A percentile compares a stretch with the other conserved stretches of the same genome.
These are phyloP conservation scores for Dictyostelium citrinum DNA, from an alignment of 78 protist genomes.

Conservation along the genomic window DNA sequence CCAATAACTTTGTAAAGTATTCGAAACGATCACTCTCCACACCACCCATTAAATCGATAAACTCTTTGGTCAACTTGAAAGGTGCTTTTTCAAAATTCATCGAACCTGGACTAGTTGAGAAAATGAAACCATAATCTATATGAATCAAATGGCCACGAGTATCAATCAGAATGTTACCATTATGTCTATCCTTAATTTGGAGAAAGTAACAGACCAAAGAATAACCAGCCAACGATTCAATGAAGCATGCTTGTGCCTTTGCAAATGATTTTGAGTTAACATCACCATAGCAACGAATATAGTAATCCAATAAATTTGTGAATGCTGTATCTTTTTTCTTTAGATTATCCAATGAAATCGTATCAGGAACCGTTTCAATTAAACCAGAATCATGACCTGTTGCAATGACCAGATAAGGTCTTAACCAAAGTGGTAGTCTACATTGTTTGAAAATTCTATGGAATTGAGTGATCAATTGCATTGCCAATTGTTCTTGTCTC, in stretches of 20 bases:
- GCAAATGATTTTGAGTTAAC: not conserved
- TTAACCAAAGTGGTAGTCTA: slow-evolving; percentile 49
- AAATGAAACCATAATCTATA: slow-evolving; percentile 88
- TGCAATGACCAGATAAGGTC: slow-evolving; percentile 85
- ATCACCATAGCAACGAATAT: slow-evolving; percentile 73
- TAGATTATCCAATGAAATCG: slow-evolving; percentile 87
- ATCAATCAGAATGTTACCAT: slow-evolving; percentile 86
- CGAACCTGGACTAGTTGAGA: slow-evolving; percentile 83
- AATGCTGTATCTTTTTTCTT: slow-evolving; percentile 79
- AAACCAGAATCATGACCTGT: slow-evolving; percentile 87
- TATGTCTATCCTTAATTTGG: slow-evolving; percentile 93
- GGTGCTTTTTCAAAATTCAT: slow-evolving; percentile 90
- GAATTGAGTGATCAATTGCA: slow-evolving; percentile 84
- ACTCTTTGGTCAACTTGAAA: slow-evolving; percentile 84
- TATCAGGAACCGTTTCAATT: slow-evolving; percentile 86
- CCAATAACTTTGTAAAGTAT: slow-evolving; percentile 49
- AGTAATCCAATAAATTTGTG: slow-evolving; percentile 45
- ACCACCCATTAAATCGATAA: slow-evolving; percentile 79
- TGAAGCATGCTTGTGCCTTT: slow-evolving; percentile 82
- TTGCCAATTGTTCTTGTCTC: slow-evolving; percentile 87
- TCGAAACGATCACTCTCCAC: slow-evolving; percentile 56
- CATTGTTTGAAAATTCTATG: slow-evolving; percentile 69
- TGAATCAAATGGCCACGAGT: slow-evolving; percentile 83
- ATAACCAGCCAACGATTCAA: slow-evolving; percentile 87
- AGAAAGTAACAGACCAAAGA: slow-evolving; percentile 87